phyloP scores from a whole-genome alignment of 1,284 basidiomycete genomes.

The Leccinum solheimii region DNA sequence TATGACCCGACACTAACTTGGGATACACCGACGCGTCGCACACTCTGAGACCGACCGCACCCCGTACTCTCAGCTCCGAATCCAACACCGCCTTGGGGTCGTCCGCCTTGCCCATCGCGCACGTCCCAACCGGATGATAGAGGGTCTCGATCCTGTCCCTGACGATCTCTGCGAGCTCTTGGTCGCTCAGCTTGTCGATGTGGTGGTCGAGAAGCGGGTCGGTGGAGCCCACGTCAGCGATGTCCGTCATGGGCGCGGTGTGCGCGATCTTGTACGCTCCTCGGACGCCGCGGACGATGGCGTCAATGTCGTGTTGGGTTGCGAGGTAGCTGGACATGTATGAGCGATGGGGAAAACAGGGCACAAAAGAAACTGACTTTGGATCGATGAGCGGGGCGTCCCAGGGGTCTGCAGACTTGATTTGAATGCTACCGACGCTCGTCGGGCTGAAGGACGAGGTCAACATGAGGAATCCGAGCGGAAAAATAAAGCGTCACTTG shows the following conservation, averaged over 20 bases:
- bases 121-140: slow-evolving; percentile 58
- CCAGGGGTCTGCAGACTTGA: slow-evolving; percentile 43
- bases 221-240: slow-evolving; percentile 45
- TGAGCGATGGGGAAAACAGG: background rate
- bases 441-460: slow-evolving; percentile 39
- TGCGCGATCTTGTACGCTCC: slow-evolving; percentile 50
- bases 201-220: slow-evolving; percentile 47
- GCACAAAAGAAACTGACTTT: slow-evolving; percentile 30
- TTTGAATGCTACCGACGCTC: slow-evolving; percentile 41
- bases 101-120: slow-evolving; percentile 50
- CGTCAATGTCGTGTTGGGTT: slow-evolving; percentile 54
- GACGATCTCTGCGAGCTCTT: slow-evolving; percentile 45
- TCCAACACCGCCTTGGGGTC: slow-evolving; percentile 48
- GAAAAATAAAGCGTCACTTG: slow-evolving; percentile 1
- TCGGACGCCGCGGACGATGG: slow-evolving; percentile 53
- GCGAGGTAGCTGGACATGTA: slow-evolving; percentile 51
- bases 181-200: slow-evolving; percentile 41
- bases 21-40: slow-evolving; percentile 65
- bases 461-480: background rate
- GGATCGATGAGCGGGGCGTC: slow-evolving; percentile 48
- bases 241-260: slow-evolving; percentile 48
- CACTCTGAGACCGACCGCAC: slow-evolving; percentile 48
- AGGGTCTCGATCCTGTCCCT: slow-evolving; percentile 54
- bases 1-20: slow-evolving; percentile 59
- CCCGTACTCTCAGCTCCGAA: slow-evolving; percentile 49